Conservation (phyloP, 768 basidiomycete genomes). For the Mrakia hoshinonis region DNA sequence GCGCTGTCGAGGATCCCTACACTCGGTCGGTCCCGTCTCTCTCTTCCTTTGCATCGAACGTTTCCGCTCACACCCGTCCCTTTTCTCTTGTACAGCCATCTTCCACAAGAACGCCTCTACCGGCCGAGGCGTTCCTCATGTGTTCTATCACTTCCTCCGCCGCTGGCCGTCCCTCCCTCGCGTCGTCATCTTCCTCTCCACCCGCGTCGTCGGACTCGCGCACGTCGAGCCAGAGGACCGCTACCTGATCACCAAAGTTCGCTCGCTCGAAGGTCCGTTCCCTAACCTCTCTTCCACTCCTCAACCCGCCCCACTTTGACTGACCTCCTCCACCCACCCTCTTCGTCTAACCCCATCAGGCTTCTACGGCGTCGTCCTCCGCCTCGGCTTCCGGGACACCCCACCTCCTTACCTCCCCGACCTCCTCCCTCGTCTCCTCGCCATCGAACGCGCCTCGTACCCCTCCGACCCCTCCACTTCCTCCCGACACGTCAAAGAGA, state of each 20-base stretch:
- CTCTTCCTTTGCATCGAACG: not conserved
- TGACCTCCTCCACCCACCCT: not conserved
- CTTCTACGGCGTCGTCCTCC: conserved; percentile 55
- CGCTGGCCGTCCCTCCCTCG: conserved; percentile 64
- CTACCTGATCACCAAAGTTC: conserved; percentile 54
- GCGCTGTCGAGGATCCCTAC: conserved; percentile 47
- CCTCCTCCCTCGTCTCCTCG: conserved; percentile 49
- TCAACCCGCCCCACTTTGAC: not conserved
- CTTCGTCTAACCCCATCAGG: not conserved
- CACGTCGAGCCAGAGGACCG: conserved; percentile 48
- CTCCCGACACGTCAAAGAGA: conserved; percentile 45
- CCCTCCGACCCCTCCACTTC: conserved; percentile 39
- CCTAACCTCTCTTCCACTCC: conserved; percentile 18
- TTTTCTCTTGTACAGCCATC: conserved; percentile 48
- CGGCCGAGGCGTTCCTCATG: conserved; percentile 56
- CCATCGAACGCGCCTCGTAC: conserved; percentile 44
- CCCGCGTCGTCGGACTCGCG: conserved; percentile 50
- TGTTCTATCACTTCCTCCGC: conserved; percentile 56
- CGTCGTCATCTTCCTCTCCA: conserved; percentile 58
- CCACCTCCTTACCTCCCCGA: conserved; percentile 42
- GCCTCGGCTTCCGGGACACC: conserved; percentile 54
- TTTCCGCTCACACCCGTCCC: conserved; percentile 19
- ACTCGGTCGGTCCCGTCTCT: conserved; percentile 53
- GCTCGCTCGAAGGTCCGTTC: conserved; percentile 44
- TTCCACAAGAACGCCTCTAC: conserved; percentile 51